These are phyloP conservation scores for Penicillium coffeae DNA, from an alignment of 495 filamentous ascomycete species.

Conservation along the genomic window DNA sequence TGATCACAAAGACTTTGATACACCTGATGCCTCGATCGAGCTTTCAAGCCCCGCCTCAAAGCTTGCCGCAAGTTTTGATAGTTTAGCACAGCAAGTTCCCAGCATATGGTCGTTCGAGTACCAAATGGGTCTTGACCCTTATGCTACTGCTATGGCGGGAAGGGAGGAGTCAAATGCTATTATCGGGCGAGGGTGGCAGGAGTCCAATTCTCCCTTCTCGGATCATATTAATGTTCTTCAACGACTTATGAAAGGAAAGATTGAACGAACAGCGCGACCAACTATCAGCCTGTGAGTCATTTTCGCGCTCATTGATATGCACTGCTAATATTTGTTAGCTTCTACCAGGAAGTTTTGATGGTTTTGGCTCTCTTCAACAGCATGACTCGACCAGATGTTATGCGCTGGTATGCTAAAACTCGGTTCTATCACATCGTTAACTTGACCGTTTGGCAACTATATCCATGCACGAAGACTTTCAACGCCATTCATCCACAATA, in stretches of 20 bases:
- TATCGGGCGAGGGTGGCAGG: neutral
- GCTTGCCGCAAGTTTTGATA: neutral
- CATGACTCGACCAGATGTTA: constrained; percentile 11
- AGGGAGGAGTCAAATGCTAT: neutral
- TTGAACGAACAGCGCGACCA: neutral
- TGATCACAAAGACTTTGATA: neutral
- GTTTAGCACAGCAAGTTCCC: constrained; percentile 4
- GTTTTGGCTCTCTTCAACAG: constrained; percentile 11
- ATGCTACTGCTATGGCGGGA: neutral
- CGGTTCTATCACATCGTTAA: constrained; percentile 15
- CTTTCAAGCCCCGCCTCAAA: neutral
- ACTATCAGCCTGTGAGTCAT: constrained; percentile 1
- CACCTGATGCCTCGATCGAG: neutral
- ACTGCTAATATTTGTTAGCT: neutral
- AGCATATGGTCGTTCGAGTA: constrained; percentile 11
- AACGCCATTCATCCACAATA: constrained; percentile 9
- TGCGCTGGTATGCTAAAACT: constrained; percentile 14
- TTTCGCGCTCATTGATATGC: neutral
- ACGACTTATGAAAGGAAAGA: constrained; percentile 1
- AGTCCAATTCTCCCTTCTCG: constrained; percentile 8
- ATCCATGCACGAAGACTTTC: constrained; percentile 4
- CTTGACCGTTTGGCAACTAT: constrained; percentile 13
- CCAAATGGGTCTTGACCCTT: constrained; percentile 6
- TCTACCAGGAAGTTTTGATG: constrained; percentile 8
- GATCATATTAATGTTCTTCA: constrained; percentile 6